phyloP scores from a whole-genome alignment of 192 early-diverging fungal genomes.

The Linnemannia elongata region DNA sequence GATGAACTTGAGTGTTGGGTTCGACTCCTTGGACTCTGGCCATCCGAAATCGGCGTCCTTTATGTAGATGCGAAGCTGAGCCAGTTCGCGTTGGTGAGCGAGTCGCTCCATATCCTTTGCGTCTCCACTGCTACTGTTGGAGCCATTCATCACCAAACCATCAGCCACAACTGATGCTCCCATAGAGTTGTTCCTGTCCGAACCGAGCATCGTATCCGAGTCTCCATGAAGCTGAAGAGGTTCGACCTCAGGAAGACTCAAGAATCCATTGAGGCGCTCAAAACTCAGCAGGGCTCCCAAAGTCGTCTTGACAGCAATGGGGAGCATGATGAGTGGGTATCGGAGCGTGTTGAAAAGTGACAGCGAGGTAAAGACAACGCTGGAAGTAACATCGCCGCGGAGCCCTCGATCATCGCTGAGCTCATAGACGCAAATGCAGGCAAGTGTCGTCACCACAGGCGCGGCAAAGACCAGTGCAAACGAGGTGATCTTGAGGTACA shows the following conservation, averaged over 20 bases:
- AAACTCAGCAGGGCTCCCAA: constrained; percentile 70
- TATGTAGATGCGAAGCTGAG: constrained; percentile 62
- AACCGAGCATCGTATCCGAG: constrained; percentile 38
- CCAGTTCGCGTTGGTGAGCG: constrained; percentile 42
- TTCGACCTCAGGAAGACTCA: constrained; percentile 73
- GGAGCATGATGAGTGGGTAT: constrained; percentile 77
- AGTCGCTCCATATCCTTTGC: constrained; percentile 41
- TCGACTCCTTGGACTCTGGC: constrained; percentile 44
- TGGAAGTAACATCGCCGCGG: constrained; percentile 57
- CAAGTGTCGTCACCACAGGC: constrained; percentile 64
- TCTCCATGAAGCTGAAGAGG: constrained; percentile 29
- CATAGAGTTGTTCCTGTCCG: constrained; percentile 8
- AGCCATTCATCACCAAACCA: constrained; percentile 52
- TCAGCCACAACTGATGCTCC: constrained; percentile 27
- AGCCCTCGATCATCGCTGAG: constrained; percentile 57
- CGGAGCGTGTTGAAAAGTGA: constrained; percentile 79
- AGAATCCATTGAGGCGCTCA: constrained; percentile 70
- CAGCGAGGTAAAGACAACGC: constrained; percentile 71
- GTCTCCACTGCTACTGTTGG: constrained; percentile 34
- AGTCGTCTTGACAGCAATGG: constrained; percentile 70
- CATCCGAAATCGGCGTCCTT: constrained; percentile 69
- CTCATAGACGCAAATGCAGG: constrained; percentile 56
- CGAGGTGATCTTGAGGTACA: constrained; percentile 69
- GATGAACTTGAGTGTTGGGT: constrained; percentile 60
- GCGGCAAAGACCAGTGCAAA: constrained; percentile 76